Evolutionary conservation across 1,139 yeast species (phyloP), one percentile per base, ranked within the genome.

Genomic region (Saccharomyces hybrid): DNA sequence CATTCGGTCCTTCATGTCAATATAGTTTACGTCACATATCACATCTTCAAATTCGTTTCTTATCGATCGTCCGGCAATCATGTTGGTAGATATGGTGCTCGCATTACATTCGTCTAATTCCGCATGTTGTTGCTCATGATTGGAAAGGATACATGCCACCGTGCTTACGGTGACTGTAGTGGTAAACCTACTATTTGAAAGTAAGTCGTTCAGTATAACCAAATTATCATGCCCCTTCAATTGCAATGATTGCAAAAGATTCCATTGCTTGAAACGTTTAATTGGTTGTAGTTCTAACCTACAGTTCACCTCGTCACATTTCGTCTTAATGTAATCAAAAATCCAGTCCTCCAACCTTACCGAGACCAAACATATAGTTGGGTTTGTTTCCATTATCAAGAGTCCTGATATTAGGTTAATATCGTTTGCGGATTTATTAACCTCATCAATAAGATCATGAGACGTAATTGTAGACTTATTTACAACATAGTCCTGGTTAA

Each of bases 1-100:
- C 71, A 75, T 63, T 12, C 55, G 51, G 32, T 64, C 61, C n/a
- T 59, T 52, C 8, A 62, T 27, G 7, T 31, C 48, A 5, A 53
- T 42, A 9, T 47, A 38, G n/a, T 6, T 16, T 16, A 38, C 11
- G 26, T 19, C 24, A 11, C 32, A 19, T 29, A 48, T 19, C 4
- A 16, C 44, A 19, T 38, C 26, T 38, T 38, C 44, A 19, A 16
- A 38, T 12, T 4, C 6, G 3, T 6, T 19, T 9, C 11, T 16
- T 19, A 8, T 16, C 5, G 5, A 12, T 38, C 44, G 44, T 38
- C 44, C 44, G 9, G 24, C 11, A 9, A 16, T 19, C n/a, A 38
- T 38, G 19, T 38, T 38, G 24, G 6, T 38, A 16, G 44, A 16
- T 9, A 12, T 26, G 11, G 24, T 19, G 19, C 44, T 38, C n/a